Evolutionary conservation across 306 rosid species (phyloP).

Genomic region (Pterocarpus santalinus): DNA sequence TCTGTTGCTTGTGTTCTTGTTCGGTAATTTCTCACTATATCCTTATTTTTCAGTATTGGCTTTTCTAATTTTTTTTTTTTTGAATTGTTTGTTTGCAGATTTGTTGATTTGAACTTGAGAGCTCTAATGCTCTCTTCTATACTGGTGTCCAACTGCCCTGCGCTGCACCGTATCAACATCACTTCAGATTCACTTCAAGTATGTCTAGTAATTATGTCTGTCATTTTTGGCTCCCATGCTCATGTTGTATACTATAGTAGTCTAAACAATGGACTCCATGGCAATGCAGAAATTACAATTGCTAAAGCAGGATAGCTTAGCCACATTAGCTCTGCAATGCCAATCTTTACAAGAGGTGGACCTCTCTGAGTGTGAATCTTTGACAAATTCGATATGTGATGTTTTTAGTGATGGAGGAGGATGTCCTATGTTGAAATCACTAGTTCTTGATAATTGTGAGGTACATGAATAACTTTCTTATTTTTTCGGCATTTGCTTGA

Average conservation of each 20-base stretch:
- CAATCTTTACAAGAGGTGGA: slow-evolving; percentile 90
- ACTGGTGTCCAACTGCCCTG: slow-evolving; percentile 90
- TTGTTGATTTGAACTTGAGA: slow-evolving; percentile 84
- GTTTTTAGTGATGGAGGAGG: slow-evolving; percentile 96
- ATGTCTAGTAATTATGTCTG: slow-evolving; percentile 45
- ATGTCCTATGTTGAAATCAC: slow-evolving; percentile 83
- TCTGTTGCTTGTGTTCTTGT: neutral
- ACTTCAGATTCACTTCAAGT: slow-evolving; percentile 90
- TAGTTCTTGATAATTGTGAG: slow-evolving; percentile 96
- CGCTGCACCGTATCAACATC: slow-evolving; percentile 86
- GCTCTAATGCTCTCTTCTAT: slow-evolving; percentile 75
- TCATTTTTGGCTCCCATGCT: slow-evolving; percentile 8
- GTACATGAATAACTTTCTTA: slow-evolving; percentile 50
- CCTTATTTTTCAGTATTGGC: neutral
- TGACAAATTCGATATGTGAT: slow-evolving; percentile 82
- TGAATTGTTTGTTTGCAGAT: slow-evolving; percentile 56
- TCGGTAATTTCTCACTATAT: neutral
- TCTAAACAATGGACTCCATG: slow-evolving; percentile 43
- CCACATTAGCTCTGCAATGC: slow-evolving; percentile 81
- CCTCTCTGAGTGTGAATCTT: slow-evolving; percentile 95
- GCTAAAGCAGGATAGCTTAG: slow-evolving; percentile 94
- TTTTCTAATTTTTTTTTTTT: neutral
- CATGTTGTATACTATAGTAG: slow-evolving; percentile 25
- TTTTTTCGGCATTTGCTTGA: slow-evolving; percentile 8
- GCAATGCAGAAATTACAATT: slow-evolving; percentile 85